Evolutionary conservation across 192 early-diverging fungal species (phyloP).

Genomic region (Chytriomyces hyalinus): DNA sequence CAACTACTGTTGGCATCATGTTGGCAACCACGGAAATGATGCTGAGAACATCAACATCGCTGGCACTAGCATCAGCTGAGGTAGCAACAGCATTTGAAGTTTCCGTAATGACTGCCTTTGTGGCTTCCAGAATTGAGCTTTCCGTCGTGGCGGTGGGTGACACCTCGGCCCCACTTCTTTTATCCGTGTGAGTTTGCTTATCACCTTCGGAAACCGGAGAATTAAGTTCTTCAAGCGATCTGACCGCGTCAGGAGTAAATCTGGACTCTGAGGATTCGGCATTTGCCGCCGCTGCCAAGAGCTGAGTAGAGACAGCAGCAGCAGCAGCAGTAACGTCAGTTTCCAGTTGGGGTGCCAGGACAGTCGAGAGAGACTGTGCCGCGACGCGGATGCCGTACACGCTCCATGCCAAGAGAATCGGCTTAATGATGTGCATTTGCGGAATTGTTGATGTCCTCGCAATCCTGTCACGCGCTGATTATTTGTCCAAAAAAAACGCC

Average conservation of each 20-base stretch:
- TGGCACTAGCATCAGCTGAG: conserved; percentile 8
- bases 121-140: neutral
- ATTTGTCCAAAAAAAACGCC: too few relatives aligned
- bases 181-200: conserved; percentile 1
- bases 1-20: conserved; percentile 3
- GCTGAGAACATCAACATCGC: conserved; percentile 22
- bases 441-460: too few relatives aligned
- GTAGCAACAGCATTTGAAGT: conserved; percentile 2
- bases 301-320: too few relatives aligned
- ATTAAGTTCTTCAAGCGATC: neutral
- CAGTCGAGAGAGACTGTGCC: too few relatives aligned
- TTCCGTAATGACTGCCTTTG: neutral
- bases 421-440: too few relatives aligned
- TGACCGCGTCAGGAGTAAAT: neutral
- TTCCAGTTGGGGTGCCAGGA: too few relatives aligned
- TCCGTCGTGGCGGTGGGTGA: neutral
- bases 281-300: too few relatives aligned
- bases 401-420: too few relatives aligned
- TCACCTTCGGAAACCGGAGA: neutral
- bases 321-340: too few relatives aligned
- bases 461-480: too few relatives aligned
- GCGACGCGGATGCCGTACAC: too few relatives aligned
- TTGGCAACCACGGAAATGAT: conserved; percentile 12
- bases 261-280: neutral
- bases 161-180: neutral